These are phyloP conservation scores for Schizosaccharomyces japonicus DNA, from an alignment of 805 yeast species.

Conservation along the genomic window DNA sequence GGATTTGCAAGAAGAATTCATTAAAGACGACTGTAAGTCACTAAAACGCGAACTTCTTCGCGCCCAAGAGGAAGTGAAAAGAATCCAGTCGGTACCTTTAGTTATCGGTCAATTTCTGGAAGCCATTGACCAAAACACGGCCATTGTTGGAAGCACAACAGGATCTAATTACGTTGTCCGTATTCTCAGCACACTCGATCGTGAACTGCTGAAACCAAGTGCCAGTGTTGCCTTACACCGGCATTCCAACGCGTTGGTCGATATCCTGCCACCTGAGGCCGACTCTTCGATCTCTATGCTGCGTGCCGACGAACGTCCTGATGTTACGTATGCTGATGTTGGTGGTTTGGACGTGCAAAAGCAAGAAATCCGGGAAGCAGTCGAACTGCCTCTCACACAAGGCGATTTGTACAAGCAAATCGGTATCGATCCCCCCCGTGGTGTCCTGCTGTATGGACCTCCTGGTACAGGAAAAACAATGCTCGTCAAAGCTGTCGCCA, in stretches of 20 bases:
- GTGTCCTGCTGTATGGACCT: slow-evolving; percentile 93
- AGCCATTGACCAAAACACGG: slow-evolving; percentile 89
- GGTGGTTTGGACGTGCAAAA: slow-evolving; percentile 99
- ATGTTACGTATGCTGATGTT: slow-evolving; percentile 89
- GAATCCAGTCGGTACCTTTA: slow-evolving; percentile 89
- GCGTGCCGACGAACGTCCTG: slow-evolving; percentile 84
- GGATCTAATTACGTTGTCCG: slow-evolving; percentile 94
- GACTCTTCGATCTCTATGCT: slow-evolving; percentile 88
- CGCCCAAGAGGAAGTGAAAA: slow-evolving; percentile 95
- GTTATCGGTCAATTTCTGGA: slow-evolving; percentile 96
- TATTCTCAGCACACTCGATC: slow-evolving; percentile 76
- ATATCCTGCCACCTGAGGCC: slow-evolving; percentile 94
- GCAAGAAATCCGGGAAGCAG: slow-evolving; percentile 96
- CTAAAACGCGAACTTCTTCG: slow-evolving; percentile 78
- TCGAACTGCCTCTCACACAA: slow-evolving; percentile 84
- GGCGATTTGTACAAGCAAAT: slow-evolving; percentile 89
- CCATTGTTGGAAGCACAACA: slow-evolving; percentile 90
- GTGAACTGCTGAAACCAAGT: slow-evolving; percentile 82
- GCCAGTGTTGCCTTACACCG: slow-evolving; percentile 94
- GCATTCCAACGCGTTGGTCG: slow-evolving; percentile 92
- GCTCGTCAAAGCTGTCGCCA: slow-evolving; percentile 97
- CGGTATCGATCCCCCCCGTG: slow-evolving; percentile 95
- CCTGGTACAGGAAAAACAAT: slow-evolving; percentile 99
- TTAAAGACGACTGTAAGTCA: slow-evolving; percentile 94
- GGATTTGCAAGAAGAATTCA: slow-evolving; percentile 77